Conservation (phyloP, 2,329 filamentous ascomycete species). For the Sporothrix pseudoabietina region DNA sequence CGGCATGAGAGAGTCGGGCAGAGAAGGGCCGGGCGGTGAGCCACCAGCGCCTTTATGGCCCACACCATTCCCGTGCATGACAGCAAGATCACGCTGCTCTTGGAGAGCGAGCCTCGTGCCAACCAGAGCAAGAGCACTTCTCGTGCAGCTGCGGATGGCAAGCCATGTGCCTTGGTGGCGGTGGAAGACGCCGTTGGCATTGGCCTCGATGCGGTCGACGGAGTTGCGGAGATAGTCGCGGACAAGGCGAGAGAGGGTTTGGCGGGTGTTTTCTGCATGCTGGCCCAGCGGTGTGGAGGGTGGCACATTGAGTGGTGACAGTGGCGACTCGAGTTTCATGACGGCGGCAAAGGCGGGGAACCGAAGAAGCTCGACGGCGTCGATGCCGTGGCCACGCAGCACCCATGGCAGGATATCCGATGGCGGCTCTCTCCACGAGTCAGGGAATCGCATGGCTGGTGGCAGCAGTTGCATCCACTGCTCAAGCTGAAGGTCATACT, state of each 20-base stretch:
- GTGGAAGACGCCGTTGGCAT: conserved; percentile 27
- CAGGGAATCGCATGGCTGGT: conserved; percentile 26
- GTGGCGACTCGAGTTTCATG: not conserved
- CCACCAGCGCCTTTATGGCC: not conserved
- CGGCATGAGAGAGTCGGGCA: not conserved
- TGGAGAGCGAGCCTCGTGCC: conserved; percentile 7
- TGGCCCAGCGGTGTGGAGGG: not conserved
- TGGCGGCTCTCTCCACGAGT: not conserved
- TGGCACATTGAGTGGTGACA: not conserved
- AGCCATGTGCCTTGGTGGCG: conserved; percentile 32
- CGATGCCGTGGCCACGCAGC: conserved; percentile 28
- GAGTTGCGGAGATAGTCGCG: conserved; percentile 27
- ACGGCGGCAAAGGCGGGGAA: conserved; percentile 27
- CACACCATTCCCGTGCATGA: not conserved
- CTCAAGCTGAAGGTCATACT: conserved; percentile 24
- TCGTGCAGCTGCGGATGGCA: conserved; percentile 25
- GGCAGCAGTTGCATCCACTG: conserved; percentile 29
- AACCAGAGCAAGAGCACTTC: conserved; percentile 25
- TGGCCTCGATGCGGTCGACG: conserved; percentile 29
- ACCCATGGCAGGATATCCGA: conserved; percentile 26
- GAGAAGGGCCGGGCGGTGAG: not conserved
- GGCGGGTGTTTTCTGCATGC: not conserved
- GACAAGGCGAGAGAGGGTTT: not conserved
- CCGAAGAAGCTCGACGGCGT: conserved; percentile 25
- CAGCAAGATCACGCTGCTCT: conserved; percentile 9